A percentile compares a stretch with the other conserved stretches of the same genome.
These are phyloP conservation scores for Tremellales sp. DNA, from an alignment of 1,284 basidiomycete species.

Conservation along the genomic window DNA sequence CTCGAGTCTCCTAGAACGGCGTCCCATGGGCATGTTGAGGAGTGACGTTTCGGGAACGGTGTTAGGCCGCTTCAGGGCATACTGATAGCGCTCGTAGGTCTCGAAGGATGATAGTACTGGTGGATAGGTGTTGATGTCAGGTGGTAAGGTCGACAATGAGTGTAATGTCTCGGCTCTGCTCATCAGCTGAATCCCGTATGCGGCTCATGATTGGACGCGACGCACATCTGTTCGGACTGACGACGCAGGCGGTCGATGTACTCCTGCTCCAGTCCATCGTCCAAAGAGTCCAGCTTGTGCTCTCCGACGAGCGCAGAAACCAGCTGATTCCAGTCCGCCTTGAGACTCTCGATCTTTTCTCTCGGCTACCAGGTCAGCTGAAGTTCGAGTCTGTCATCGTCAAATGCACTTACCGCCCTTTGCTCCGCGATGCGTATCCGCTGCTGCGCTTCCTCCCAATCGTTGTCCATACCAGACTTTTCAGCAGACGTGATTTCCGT, in stretches of 20 bases:
- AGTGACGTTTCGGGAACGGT: conserved; percentile 37
- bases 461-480: conserved; percentile 16
- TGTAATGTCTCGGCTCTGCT: conserved; percentile 25
- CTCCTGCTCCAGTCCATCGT: conserved; percentile 23
- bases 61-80: conserved; percentile 37
- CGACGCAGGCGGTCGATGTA: conserved; percentile 22
- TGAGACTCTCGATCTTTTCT: conserved; percentile 32
- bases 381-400: background rate
- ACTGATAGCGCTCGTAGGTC: conserved; percentile 35
- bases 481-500: background rate
- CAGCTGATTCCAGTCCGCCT: conserved; percentile 38
- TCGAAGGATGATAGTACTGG: conserved; percentile 31
- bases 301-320: conserved; percentile 20
- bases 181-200: background rate
- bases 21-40: conserved; percentile 23
- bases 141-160: conserved; percentile 26
- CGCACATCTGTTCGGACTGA: conserved; percentile 27
- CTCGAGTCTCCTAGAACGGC: conserved; percentile 13
- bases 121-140: conserved; percentile 38
- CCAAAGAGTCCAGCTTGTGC: conserved; percentile 17
- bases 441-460: conserved; percentile 42
- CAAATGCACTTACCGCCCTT: conserved; percentile 25
- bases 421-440: conserved; percentile 27
- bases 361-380: conserved; percentile 24
- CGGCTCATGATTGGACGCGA: conserved; percentile 1